Evolutionary conservation across 2,329 filamentous ascomycete genomes (phyloP), one percentile per base, ranked within the genome.

Genomic region (Cercospora berteroae): DNA sequence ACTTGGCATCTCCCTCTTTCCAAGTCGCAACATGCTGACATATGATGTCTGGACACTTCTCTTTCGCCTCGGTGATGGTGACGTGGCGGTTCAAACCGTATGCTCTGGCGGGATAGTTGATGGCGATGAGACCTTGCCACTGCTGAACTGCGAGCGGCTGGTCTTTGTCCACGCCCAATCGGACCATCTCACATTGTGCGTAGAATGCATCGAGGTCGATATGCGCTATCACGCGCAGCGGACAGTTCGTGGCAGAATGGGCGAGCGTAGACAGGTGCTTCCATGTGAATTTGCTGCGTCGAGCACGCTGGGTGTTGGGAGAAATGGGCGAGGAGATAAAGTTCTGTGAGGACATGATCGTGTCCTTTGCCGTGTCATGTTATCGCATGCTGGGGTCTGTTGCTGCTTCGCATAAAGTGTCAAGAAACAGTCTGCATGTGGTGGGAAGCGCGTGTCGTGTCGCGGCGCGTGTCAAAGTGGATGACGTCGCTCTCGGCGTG

Each of bases 151-250:
- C 95, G 25, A 99, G 86, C 9, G 95, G 95, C 71, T 89, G 86
- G 66, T 93, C 87, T 69, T 92, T 89, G 13, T 90, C 83, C 10
- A 91, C 82, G 12, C 89, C 89, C 55, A 98, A 84, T 7, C 95
- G 88, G 9, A 97, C 89, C 86, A 94, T 96, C 81, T 99, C 95
- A 77, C 93, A 97, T 82, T 99, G 95, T 3, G 82, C 83, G 79
- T 99, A 99, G 80, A 99, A 99, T 44, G 94, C 94, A 86, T 99
- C 95, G 67, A 99, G 88, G 76, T 99, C 95, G 70, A 98, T 88
- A 78, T 97, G 94, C 6, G 93, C 92, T 73, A 97, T 88, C 29
- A 96, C 91, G 56, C 95, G 89, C 39, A 99, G 84, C 1, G 94
- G 94, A 60, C 88, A 93, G 8, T 88, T 87, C 0, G 89, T 84